Conservation (phyloP, 306 rosid species). For the Quercus mongolica region DNA sequence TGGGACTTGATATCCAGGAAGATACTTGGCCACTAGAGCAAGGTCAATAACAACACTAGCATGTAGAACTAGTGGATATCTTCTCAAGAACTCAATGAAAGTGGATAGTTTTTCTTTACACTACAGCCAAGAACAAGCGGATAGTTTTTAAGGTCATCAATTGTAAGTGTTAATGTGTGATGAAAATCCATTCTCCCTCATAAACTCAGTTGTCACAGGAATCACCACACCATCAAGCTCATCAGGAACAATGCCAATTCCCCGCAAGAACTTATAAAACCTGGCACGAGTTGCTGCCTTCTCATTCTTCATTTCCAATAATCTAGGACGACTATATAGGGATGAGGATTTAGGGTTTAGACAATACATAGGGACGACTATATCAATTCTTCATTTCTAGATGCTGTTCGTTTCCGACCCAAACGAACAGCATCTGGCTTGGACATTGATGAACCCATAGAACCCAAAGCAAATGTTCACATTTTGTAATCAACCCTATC, state of each 20-base stretch:
- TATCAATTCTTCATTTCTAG: conserved; percentile 59
- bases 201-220: conserved; percentile 85
- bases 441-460: conserved; percentile 28
- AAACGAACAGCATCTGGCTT: conserved; percentile 23
- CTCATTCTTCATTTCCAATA: conserved; percentile 75
- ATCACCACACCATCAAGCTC: conserved; percentile 98
- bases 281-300: conserved; percentile 45
- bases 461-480: conserved; percentile 31
- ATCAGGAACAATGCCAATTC: conserved; percentile 82
- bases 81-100: conserved; percentile 66
- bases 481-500: conserved; percentile 42
- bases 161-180: conserved; percentile 68
- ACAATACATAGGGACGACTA: too few species aligned
- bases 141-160: conserved; percentile 82
- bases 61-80: conserved; percentile 93
- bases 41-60: conserved; percentile 94
- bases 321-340: conserved; percentile 68
- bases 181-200: conserved; percentile 95
- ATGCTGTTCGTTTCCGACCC: conserved; percentile 38
- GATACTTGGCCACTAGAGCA: conserved; percentile 76
- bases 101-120: conserved; percentile 75
- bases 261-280: conserved; percentile 70
- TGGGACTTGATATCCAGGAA: conserved; percentile 77
- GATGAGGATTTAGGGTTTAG: conserved; percentile 32
- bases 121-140: conserved; percentile 96